A percentile compares a stretch with the other conserved stretches of the same genome.
Evolutionary conservation across 2,329 filamentous ascomycete species (phyloP).

Genomic region (Sarocladiaceae sp.): DNA sequence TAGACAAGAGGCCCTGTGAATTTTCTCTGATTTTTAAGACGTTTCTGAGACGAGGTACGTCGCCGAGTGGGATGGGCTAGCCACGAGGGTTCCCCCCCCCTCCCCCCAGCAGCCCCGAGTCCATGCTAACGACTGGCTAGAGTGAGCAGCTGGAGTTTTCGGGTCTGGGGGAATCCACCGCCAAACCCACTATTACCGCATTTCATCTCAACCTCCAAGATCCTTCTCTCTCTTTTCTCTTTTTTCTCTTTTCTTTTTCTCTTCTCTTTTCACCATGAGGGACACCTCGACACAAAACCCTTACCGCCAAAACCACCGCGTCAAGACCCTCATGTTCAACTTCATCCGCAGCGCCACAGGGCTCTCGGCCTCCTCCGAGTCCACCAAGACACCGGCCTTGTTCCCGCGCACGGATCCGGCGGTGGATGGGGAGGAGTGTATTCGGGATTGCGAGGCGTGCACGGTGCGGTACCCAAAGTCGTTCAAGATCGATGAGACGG

Average conservation of each 20-base stretch:
- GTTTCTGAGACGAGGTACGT: too few species aligned
- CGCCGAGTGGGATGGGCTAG: too few species aligned
- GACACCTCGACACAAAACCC: not conserved
- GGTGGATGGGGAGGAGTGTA: slow-evolving; percentile 81
- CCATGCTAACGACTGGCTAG: too few species aligned
- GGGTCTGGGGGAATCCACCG: too few species aligned
- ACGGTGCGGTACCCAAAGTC: slow-evolving; percentile 65
- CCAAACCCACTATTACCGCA: not conserved
- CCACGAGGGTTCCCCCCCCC: too few species aligned
- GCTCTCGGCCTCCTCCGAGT: slow-evolving; percentile 22
- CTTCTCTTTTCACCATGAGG: not conserved
- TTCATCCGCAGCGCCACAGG: slow-evolving; percentile 20
- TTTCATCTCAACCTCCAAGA: not conserved
- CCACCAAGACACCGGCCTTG: too few species aligned
- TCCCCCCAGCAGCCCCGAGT: too few species aligned
- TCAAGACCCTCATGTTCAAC: slow-evolving; percentile 33
- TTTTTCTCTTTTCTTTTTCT: slow-evolving; percentile 7
- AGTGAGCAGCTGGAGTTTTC: too few species aligned
- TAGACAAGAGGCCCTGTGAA: too few species aligned
- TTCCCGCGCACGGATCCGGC: slow-evolving; percentile 71
- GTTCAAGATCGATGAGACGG: slow-evolving; percentile 69
- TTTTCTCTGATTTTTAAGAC: too few species aligned
- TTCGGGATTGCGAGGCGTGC: slow-evolving; percentile 80
- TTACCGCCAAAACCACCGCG: slow-evolving; percentile 6
- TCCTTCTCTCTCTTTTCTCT: not conserved